Base-by-base conservation (phyloP, 1,284 basidiomycete genomes). In the Ustilago trichophora region DNA sequence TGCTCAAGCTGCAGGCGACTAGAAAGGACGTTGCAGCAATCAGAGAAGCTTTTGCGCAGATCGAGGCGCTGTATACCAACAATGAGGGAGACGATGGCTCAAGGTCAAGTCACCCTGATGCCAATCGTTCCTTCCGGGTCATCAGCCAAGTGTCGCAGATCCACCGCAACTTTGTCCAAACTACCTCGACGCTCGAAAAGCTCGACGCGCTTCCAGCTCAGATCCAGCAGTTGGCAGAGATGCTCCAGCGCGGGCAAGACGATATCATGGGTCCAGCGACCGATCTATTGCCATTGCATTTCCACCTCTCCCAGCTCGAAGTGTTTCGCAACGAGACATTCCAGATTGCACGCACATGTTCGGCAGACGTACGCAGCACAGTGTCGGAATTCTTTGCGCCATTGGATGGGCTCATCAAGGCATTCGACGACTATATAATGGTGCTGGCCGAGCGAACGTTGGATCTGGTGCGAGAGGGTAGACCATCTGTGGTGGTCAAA, bases 181-280 rank as follows among this genome's bases (percentile, higher is more conserved):
- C 94, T 3, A 91, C 94, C 77, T 92, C 93, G 72, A 96, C 96
- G 88, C 91, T 98, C 51, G 89, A 90, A 65, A 93, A 95, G 79
- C 86, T 98, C 27, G 85, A 92, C 29, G 89, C 90, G 58, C 94
- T 98, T 90, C 89, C 90, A 67, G 85, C 88, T 15, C 90, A 91
- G 79, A 87, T 98, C 18, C 88, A 91, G 68, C 82, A 87, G 64
- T 85, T 98, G 25, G 88, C 92, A 68, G 85, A 86, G 35, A 87
- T 95, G 85, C 87, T 99, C 34, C 86, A 86, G 19, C 84, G 85
- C 4, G 92, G 95, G 76, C 87, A 87, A 50, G 83, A 77, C 56
- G 89, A 94, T 15, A 81, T 84, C 36, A 84, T 90, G 32, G 93
- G 93, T 0, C 88, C 91, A 3, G 90, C 91, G 1, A 88, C 89